A percentile compares a stretch with the other conserved stretches of the same genome.
These are phyloP conservation scores for Immersiporthe knoxdaviesiana DNA, from an alignment of 2,329 filamentous ascomycete species.

Conservation along the genomic window DNA sequence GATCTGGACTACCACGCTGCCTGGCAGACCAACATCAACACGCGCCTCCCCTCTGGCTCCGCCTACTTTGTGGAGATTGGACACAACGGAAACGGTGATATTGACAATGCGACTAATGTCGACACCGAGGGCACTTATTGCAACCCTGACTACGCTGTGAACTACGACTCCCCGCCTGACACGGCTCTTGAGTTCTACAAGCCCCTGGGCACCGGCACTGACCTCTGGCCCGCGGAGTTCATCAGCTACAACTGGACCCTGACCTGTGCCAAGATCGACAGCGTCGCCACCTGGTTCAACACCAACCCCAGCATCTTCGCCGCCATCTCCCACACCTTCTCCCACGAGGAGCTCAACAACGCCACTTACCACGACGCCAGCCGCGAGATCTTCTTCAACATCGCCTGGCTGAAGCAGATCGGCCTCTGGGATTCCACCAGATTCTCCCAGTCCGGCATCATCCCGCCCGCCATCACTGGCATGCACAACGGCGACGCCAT, in stretches of 20 bases:
- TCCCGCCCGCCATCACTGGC: conserved; percentile 66
- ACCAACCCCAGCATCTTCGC: conserved; percentile 59
- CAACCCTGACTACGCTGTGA: conserved; percentile 44
- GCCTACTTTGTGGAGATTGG: conserved; percentile 57
- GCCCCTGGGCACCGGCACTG: conserved; percentile 53
- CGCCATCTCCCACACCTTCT: conserved; percentile 66
- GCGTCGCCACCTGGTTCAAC: conserved; percentile 57
- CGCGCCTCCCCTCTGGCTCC: conserved; percentile 55
- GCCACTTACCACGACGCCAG: conserved; percentile 60
- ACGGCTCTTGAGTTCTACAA: conserved; percentile 50
- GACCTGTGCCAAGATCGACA: conserved; percentile 53
- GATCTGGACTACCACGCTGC: conserved; percentile 51
- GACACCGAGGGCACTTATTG: conserved; percentile 50
- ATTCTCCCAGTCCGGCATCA: conserved; percentile 59
- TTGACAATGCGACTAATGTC: conserved; percentile 56
- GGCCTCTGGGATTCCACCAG: conserved; percentile 50
- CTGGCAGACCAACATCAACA: conserved; percentile 48
- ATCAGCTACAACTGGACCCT: conserved; percentile 55
- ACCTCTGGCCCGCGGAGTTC: conserved; percentile 54
- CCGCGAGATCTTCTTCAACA: conserved; percentile 64
- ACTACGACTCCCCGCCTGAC: conserved; percentile 49
- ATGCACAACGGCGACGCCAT: conserved; percentile 67
- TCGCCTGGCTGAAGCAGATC: conserved; percentile 59
- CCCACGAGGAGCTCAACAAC: conserved; percentile 61
- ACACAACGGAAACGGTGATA: conserved; percentile 52